Conservation (phyloP, 1,284 basidiomycete species). For the Boletus holoroseus region DNA sequence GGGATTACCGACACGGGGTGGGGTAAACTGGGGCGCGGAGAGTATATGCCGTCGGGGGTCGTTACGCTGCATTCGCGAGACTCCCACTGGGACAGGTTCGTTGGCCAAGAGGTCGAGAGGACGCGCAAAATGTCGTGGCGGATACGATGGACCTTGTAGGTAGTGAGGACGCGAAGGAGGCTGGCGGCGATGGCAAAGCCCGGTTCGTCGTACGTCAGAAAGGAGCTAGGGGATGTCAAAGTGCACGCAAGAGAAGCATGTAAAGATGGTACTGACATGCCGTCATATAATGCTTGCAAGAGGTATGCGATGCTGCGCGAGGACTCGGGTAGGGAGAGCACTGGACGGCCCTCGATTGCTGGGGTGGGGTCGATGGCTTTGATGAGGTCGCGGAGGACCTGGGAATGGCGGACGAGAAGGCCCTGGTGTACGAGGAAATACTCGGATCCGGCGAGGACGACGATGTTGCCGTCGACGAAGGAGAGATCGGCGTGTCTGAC, state of each 20-base stretch:
- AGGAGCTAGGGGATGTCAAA: conserved; percentile 31
- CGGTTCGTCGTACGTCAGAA: conserved; percentile 40
- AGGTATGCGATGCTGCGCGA: conserved; percentile 51
- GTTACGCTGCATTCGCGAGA: conserved; percentile 51
- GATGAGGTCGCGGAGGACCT: conserved; percentile 40
- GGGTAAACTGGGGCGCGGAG: conserved; percentile 48
- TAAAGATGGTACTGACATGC: conserved; percentile 38
- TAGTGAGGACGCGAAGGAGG: conserved; percentile 57
- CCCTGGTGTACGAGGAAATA: conserved; percentile 68
- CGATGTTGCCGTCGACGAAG: conserved; percentile 64
- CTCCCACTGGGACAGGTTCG: conserved; percentile 56
- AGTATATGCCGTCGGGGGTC: conserved; percentile 45
- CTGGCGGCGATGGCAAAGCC: conserved; percentile 48
- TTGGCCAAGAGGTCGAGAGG: conserved; percentile 53
- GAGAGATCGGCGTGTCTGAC: conserved; percentile 50
- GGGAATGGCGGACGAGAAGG: conserved; percentile 57
- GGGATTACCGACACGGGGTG: conserved; percentile 54
- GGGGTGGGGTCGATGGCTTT: conserved; percentile 27
- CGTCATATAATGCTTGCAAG: conserved; percentile 58
- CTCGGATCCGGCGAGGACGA: conserved; percentile 46
- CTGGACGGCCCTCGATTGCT: conserved; percentile 48
- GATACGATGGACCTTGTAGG: conserved; percentile 53
- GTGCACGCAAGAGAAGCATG: background rate
- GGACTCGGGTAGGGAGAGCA: conserved; percentile 48
- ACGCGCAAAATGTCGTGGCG: conserved; percentile 50